Evolutionary conservation across 352 stramenopile species (phyloP).

Genomic region (Globisporangium sylvaticum): DNA sequence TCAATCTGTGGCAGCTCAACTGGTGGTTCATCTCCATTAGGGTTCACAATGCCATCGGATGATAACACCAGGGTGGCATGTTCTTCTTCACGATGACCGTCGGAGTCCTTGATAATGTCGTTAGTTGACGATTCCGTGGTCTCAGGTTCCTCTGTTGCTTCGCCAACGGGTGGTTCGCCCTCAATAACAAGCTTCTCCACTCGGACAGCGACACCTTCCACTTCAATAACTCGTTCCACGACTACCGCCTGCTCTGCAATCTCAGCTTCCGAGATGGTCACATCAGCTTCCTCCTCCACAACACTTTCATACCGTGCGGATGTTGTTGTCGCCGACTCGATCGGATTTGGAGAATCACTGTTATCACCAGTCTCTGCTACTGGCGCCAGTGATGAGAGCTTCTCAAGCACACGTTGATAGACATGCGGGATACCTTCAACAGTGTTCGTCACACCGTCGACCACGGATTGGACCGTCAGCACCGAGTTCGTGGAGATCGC

Average conservation of each 20-base stretch:
- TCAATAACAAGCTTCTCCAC: neutral
- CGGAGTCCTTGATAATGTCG: neutral
- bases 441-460: neutral
- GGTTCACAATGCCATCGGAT: neutral
- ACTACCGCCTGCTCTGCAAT: neutral
- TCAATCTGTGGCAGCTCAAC: neutral
- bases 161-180: neutral
- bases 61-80: neutral
- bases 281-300: neutral
- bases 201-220: neutral
- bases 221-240: neutral
- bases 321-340: neutral
- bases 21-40: neutral
- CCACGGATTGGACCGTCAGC: neutral
- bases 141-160: neutral
- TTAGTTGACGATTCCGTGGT: neutral
- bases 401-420: neutral
- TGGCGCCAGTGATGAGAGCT: neutral
- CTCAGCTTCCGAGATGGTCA: neutral
- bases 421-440: neutral
- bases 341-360: neutral
- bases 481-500: constrained; percentile 7
- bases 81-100: neutral
- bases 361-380: neutral
- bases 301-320: neutral